phyloP scores from a whole-genome alignment of 148 eudicot genomes.

The Rhododendron molle region DNA sequence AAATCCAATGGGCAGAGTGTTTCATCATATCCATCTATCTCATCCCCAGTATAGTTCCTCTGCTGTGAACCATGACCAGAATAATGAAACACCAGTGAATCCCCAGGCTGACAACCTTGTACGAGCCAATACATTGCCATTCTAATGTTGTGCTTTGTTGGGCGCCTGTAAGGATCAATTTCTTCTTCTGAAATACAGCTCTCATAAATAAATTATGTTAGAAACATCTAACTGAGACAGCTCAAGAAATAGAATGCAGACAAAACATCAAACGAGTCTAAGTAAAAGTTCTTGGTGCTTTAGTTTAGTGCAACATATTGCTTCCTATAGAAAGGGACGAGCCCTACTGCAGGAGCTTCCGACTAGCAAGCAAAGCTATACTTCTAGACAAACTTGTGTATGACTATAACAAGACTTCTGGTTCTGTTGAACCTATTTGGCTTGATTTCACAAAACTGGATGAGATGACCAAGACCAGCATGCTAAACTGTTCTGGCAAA shows the following conservation, averaged over 20 bases:
- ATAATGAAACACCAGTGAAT: slow-evolving; percentile 53
- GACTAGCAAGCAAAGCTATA: neutral
- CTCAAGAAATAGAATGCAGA: neutral
- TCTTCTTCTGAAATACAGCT: slow-evolving; percentile 44
- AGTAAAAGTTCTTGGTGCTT: neutral
- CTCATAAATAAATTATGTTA: slow-evolving; percentile 14
- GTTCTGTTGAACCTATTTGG: neutral
- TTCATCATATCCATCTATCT: slow-evolving; percentile 55
- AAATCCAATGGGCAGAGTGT: slow-evolving; percentile 49
- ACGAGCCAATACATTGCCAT: slow-evolving; percentile 59
- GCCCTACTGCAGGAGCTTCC: neutral
- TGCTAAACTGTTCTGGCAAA: neutral
- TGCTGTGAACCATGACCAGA: slow-evolving; percentile 63
- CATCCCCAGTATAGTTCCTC: slow-evolving; percentile 46
- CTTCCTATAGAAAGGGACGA: neutral
- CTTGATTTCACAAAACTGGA: neutral
- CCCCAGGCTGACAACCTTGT: slow-evolving; percentile 57
- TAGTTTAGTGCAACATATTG: neutral
- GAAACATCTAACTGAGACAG: neutral
- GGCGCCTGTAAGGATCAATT: slow-evolving; percentile 38
- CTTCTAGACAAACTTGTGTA: neutral
- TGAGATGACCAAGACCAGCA: neutral
- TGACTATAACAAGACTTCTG: neutral
- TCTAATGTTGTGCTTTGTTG: slow-evolving; percentile 51
- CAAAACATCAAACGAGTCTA: neutral